Percentiles rank a stretch among this genome's conserved stretches.
Evolutionary conservation across 2,329 filamentous ascomycete species (phyloP).

Genomic region (Amauroascus verrucosus): DNA sequence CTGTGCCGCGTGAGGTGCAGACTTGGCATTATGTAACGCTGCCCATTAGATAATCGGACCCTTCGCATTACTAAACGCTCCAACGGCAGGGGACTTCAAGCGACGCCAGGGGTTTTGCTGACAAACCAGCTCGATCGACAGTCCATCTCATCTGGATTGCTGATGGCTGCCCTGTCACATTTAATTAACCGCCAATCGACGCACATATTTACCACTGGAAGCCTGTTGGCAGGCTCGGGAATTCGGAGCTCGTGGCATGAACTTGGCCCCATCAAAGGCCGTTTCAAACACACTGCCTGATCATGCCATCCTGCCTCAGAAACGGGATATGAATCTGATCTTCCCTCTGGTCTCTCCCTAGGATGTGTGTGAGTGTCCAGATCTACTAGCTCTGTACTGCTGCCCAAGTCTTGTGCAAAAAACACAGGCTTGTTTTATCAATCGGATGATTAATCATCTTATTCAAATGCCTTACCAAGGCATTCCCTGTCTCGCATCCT

Average conservation of each 20-base stretch:
- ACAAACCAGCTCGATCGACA: background rate
- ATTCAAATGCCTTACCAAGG: background rate
- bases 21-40: conserved; percentile 8
- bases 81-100: background rate
- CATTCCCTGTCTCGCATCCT: background rate
- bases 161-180: no score
- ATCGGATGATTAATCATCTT: conserved; percentile 1
- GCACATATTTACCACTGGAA: no score
- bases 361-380: background rate
- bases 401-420: background rate
- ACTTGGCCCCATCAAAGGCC: background rate
- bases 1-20: background rate
- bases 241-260: background rate
- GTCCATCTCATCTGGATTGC: no score
- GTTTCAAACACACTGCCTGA: background rate
- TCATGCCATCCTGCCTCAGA: background rate
- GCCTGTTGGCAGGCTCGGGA: no score
- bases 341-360: background rate
- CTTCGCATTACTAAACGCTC: background rate
- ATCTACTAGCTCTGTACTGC: background rate
- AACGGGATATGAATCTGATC: background rate
- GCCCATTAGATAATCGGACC: background rate
- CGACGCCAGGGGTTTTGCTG: background rate
- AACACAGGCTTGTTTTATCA: background rate
- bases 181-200: no score